Conservation (phyloP, 169 alveolate genomes). For the Plasmodium inui region DNA sequence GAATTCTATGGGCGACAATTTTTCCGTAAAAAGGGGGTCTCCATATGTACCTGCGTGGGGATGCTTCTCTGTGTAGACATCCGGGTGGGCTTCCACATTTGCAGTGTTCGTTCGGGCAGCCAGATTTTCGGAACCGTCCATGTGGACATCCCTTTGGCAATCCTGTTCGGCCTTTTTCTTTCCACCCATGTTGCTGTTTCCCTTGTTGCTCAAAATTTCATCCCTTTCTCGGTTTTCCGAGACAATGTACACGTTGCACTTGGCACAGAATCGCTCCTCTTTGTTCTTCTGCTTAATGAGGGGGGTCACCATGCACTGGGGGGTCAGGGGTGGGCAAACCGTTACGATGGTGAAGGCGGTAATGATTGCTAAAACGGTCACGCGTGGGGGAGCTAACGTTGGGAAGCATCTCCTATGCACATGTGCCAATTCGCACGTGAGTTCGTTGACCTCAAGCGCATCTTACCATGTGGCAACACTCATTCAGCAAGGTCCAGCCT, state of each 20-base stretch:
- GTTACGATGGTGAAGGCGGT: not conserved
- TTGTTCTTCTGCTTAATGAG: conserved; percentile 48
- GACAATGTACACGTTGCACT: conserved; percentile 33
- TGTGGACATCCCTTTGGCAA: not conserved
- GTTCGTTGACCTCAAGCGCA: not conserved
- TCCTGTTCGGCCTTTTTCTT: not conserved
- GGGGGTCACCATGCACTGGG: conserved; percentile 58
- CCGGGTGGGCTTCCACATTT: not conserved
- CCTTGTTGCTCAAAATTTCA: not conserved
- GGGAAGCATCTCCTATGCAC: not conserved
- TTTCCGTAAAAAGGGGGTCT: not conserved
- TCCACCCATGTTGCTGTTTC: not conserved
- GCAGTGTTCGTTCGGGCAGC: not conserved
- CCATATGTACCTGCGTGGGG: not conserved
- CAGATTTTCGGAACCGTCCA: not conserved
- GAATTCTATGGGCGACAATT: not conserved
- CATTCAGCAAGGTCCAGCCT: conserved; percentile 65
- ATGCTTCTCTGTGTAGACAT: not conserved
- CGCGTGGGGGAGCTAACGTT: not conserved
- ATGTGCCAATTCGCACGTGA: not conserved
- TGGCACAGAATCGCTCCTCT: conserved; percentile 51
- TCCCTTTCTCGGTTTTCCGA: not conserved
- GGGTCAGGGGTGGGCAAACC: not conserved
- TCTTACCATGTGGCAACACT: conserved; percentile 51
- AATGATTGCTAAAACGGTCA: not conserved